Conservation (phyloP, 257 asterid species). For the Lantana camara region DNA sequence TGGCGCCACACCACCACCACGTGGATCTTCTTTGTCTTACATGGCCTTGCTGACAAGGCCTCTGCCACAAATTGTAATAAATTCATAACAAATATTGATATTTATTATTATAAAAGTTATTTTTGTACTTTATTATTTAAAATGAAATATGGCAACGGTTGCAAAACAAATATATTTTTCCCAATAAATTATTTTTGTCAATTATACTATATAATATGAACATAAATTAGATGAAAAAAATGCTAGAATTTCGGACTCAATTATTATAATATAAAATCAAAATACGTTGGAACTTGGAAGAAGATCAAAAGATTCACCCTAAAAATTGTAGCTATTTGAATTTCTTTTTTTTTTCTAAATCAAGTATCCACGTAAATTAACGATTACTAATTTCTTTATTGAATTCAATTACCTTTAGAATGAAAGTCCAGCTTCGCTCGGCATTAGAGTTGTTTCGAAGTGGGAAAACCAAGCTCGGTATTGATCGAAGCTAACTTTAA, state of each 20-base stretch:
- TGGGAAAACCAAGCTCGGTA: too few relatives aligned
- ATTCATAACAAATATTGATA: neutral
- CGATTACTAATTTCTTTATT: too few relatives aligned
- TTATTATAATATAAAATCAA: too few relatives aligned
- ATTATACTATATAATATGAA: neutral
- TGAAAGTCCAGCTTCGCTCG: too few relatives aligned
- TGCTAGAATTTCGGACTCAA: neutral
- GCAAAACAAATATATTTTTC: conserved; percentile 3
- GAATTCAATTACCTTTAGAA: too few relatives aligned
- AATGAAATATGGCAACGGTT: neutral
- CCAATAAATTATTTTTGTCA: neutral
- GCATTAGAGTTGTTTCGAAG: too few relatives aligned
- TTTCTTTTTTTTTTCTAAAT: too few relatives aligned
- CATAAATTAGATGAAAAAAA: neutral
- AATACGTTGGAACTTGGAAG: too few relatives aligned
- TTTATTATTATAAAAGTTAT: neutral
- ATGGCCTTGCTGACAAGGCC: conserved; percentile 29
- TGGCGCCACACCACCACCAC: conserved; percentile 23
- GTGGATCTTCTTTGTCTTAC: conserved; percentile 35
- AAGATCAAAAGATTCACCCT: too few relatives aligned
- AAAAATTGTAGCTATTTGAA: too few relatives aligned
- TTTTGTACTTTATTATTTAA: neutral
- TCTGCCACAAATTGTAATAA: conserved; percentile 1
- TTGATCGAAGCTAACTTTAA: too few relatives aligned
- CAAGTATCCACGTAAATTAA: too few relatives aligned